These are phyloP conservation scores for Poa pratensis DNA, from an alignment of 176 grass and related monocot species.

Conservation along the genomic window DNA sequence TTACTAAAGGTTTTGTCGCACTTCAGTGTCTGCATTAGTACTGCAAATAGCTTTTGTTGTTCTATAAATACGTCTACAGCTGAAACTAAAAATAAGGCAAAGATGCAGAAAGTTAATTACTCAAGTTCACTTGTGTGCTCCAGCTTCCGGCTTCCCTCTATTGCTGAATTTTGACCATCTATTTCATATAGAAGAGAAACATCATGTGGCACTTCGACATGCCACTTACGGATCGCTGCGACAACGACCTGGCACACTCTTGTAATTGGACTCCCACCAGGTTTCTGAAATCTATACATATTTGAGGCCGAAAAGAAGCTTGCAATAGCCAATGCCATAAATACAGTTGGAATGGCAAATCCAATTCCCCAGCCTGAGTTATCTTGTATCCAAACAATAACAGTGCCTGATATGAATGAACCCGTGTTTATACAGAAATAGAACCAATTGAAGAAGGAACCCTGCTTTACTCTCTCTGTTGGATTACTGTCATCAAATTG, in stretches of 20 bases:
- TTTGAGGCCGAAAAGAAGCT: constrained; percentile 76
- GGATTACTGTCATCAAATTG: constrained; percentile 92
- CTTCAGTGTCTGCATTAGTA: constrained; percentile 22
- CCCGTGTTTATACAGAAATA: constrained; percentile 90
- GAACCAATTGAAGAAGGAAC: constrained; percentile 97
- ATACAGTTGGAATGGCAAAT: constrained; percentile 80
- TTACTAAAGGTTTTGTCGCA: not conserved
- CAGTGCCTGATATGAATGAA: constrained; percentile 63
- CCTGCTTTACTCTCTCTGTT: constrained; percentile 71
- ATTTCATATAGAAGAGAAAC: constrained; percentile 76
- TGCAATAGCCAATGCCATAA: constrained; percentile 78
- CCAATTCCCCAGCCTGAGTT: constrained; percentile 89
- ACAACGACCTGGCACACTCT: constrained; percentile 85
- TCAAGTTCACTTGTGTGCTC: constrained; percentile 72
- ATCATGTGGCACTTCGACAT: constrained; percentile 53
- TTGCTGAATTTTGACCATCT: constrained; percentile 65
- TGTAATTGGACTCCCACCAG: constrained; percentile 80
- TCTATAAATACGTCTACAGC: not conserved
- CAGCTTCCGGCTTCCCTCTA: constrained; percentile 86
- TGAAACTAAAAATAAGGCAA: not conserved
- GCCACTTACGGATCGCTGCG: constrained; percentile 69
- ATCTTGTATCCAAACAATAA: constrained; percentile 90
- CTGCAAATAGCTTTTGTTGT: not conserved
- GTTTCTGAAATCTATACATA: constrained; percentile 88
- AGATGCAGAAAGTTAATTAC: constrained; percentile 45